A percentile compares a stretch with the other conserved stretches of the same genome.
Conservation (phyloP, 257 asterid species). For the Mentha longifolia region DNA sequence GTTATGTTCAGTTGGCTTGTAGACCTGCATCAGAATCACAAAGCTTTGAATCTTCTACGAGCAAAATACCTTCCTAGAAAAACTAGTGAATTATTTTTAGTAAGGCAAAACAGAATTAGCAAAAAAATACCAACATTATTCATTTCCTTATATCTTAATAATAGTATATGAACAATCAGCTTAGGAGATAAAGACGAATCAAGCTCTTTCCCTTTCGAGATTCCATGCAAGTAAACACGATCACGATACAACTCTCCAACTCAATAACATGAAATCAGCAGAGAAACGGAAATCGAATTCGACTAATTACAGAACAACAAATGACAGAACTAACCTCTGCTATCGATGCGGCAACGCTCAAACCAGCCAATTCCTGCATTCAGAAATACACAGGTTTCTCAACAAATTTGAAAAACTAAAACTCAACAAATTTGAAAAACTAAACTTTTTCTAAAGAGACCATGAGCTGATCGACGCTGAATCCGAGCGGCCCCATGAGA, state of each 20-base stretch:
- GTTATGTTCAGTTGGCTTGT: constrained; percentile 49
- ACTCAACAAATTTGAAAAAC: constrained; percentile 12
- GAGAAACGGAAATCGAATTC: not conserved
- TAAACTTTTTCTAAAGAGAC: constrained; percentile 35
- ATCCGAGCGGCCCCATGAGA: constrained; percentile 96
- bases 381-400: constrained; percentile 15
- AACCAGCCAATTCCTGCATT: constrained; percentile 94
- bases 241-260: not conserved
- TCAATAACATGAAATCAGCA: constrained; percentile 21
- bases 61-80: constrained; percentile 3
- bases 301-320: not conserved
- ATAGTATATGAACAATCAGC: not conserved
- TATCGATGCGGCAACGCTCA: constrained; percentile 92
- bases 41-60: not conserved
- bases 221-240: constrained; percentile 9
- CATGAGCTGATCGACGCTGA: constrained; percentile 97
- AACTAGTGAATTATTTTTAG: not conserved
- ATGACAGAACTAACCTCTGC: constrained; percentile 60
- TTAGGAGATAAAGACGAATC: not conserved
- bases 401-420: constrained; percentile 9
- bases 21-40: constrained; percentile 56
- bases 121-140: not conserved
- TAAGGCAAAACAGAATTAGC: not conserved
- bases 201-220: not conserved
- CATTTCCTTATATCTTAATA: not conserved